Evolutionary conservation across 139 green algal genomes (phyloP).

Genomic region (Volvox reticuliferus): DNA sequence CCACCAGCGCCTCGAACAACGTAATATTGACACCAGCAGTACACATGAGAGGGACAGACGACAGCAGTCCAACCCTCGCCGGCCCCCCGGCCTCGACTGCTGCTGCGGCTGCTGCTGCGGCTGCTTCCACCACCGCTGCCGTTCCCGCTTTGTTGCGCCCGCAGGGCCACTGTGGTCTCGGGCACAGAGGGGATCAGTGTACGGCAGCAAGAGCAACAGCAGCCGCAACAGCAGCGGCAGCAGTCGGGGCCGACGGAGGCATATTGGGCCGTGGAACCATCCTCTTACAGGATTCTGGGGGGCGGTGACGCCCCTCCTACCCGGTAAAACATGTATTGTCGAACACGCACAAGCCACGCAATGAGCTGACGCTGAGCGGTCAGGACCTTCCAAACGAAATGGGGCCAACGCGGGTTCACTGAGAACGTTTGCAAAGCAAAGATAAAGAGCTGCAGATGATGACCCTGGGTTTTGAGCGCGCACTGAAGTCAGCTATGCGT

Average conservation of each 20-base stretch:
- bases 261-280: background rate
- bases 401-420: too few relatives aligned
- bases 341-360: too few relatives aligned
- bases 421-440: too few relatives aligned
- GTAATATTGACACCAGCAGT: background rate
- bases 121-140: background rate
- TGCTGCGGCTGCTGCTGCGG: background rate
- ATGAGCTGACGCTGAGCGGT: too few relatives aligned
- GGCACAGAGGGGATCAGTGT: background rate
- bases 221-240: conserved; percentile 11
- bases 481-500: too few relatives aligned
- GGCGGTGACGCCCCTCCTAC: background rate
- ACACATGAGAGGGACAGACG: background rate
- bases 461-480: too few relatives aligned
- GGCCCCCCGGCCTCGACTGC: background rate
- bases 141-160: background rate
- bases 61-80: background rate
- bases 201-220: conserved; percentile 23
- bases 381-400: too few relatives aligned
- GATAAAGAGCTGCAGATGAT: too few relatives aligned
- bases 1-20: background rate
- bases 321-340: background rate
- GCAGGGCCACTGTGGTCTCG: background rate
- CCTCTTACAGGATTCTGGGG: conserved; percentile 13
- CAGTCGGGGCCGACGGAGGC: background rate